These are phyloP conservation scores for Aspergillus uvarum DNA, from an alignment of 2,329 filamentous ascomycete species.

Conservation along the genomic window DNA sequence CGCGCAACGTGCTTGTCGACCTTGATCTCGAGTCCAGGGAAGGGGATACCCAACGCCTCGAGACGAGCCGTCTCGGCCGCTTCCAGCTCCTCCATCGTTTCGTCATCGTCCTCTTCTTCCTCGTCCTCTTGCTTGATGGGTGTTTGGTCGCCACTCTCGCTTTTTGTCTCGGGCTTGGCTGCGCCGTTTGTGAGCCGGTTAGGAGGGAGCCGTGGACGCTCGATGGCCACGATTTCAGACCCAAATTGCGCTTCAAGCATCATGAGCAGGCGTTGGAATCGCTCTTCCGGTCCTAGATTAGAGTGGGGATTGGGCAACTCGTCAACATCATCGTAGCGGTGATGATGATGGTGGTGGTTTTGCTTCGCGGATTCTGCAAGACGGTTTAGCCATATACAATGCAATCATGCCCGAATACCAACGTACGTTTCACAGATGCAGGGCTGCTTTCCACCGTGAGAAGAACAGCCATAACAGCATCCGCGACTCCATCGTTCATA, in stretches of 20 bases:
- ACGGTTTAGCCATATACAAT: neutral
- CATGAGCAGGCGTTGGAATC: slow-evolving; percentile 82
- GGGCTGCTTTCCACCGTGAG: slow-evolving; percentile 91
- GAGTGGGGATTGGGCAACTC: slow-evolving; percentile 69
- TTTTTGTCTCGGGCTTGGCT: slow-evolving; percentile 15
- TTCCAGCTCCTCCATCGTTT: slow-evolving; percentile 55
- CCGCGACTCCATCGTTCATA: slow-evolving; percentile 96
- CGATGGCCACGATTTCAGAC: slow-evolving; percentile 76
- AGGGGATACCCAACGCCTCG: slow-evolving; percentile 81
- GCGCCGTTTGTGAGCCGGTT: slow-evolving; percentile 20
- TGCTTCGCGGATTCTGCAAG: slow-evolving; percentile 58
- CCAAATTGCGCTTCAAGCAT: slow-evolving; percentile 98
- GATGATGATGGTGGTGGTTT: slow-evolving; percentile 58
- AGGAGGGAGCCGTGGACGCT: slow-evolving; percentile 54
- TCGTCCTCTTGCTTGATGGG: slow-evolving; percentile 29
- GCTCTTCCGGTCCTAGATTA: slow-evolving; percentile 68
- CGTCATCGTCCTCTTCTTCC: slow-evolving; percentile 43
- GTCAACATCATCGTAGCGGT: slow-evolving; percentile 43
- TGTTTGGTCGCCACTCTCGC: slow-evolving; percentile 16
- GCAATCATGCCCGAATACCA: neutral
- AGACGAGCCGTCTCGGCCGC: slow-evolving; percentile 72
- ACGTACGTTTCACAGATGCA: slow-evolving; percentile 81
- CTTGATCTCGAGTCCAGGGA: slow-evolving; percentile 81
- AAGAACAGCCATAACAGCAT: slow-evolving; percentile 90
- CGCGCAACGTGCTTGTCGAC: slow-evolving; percentile 85